These are phyloP conservation scores for Solanum corneliomulleri DNA, from an alignment of 257 asterid genomes.

Conservation along the genomic window DNA sequence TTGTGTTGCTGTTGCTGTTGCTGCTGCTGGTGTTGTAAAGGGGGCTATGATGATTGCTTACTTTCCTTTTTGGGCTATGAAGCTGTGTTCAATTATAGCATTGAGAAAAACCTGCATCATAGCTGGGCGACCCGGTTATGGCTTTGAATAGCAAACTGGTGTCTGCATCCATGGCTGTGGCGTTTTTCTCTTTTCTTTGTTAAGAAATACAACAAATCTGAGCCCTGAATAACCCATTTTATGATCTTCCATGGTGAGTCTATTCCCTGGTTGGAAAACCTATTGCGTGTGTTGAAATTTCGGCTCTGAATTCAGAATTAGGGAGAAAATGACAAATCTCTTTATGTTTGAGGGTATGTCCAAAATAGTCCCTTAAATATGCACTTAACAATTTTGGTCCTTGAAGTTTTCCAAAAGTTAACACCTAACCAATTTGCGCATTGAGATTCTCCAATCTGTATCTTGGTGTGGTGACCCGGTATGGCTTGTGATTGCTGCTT, in stretches of 20 bases:
- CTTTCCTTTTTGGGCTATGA: not conserved
- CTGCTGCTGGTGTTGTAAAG: not conserved
- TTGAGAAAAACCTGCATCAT: not conserved
- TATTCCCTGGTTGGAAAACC: not conserved
- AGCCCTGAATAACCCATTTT: not conserved
- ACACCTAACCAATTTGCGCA: not conserved
- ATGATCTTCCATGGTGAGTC: not conserved
- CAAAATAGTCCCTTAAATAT: not conserved
- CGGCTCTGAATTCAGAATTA: not conserved
- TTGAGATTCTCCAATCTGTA: not conserved
- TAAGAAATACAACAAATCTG: not conserved
- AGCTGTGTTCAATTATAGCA: not conserved
- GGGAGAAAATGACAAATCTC: not conserved
- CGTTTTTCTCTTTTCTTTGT: not conserved
- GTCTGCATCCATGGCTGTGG: slow-evolving; percentile 9
- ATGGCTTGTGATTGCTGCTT: not conserved
- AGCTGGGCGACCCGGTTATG: not conserved
- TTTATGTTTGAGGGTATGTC: not conserved
- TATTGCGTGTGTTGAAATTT: not conserved
- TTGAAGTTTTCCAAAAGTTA: not conserved
- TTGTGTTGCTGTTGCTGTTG: not conserved
- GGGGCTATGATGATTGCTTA: not conserved
- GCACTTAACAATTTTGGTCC: not conserved
- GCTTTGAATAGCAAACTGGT: not conserved
- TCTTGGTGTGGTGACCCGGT: not conserved